These are phyloP conservation scores for Pichia phayaonensis DNA, from an alignment of 805 yeast species.

Conservation along the genomic window DNA sequence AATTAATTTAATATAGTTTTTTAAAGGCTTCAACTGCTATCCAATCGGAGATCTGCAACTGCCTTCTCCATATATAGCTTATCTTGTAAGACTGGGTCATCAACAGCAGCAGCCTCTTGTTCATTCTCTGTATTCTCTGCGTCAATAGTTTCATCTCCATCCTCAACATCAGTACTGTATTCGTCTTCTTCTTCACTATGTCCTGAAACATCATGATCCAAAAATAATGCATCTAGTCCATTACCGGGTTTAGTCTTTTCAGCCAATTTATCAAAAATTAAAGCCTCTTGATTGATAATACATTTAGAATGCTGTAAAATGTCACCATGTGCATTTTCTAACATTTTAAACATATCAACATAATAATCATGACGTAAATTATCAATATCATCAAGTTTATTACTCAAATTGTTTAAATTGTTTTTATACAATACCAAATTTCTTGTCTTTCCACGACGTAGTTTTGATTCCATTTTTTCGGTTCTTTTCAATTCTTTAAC, in stretches of 20 bases:
- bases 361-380: constrained; percentile 67
- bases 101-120: neutral
- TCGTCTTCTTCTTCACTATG: constrained; percentile 2
- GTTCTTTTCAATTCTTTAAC: constrained; percentile 46
- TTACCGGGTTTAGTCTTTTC: constrained; percentile 84
- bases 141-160: neutral
- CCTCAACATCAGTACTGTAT: neutral
- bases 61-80: neutral
- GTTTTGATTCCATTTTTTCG: constrained; percentile 51
- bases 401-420: constrained; percentile 59
- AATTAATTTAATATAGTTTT: neutral
- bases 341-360: constrained; percentile 51
- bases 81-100: neutral
- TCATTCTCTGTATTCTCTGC: neutral
- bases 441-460: constrained; percentile 53
- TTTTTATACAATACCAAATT: constrained; percentile 62
- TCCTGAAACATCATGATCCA: neutral
- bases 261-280: constrained; percentile 73
- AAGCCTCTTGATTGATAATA: constrained; percentile 71
- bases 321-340: constrained; percentile 41
- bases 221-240: constrained; percentile 54
- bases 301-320: constrained; percentile 52
- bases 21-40: neutral
- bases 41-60: neutral
- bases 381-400: constrained; percentile 74